Percentiles rank a stretch among this genome's conserved stretches.
phyloP scores from a whole-genome alignment of 805 yeast genomes.

The Metschnikowia cerradonensis region DNA sequence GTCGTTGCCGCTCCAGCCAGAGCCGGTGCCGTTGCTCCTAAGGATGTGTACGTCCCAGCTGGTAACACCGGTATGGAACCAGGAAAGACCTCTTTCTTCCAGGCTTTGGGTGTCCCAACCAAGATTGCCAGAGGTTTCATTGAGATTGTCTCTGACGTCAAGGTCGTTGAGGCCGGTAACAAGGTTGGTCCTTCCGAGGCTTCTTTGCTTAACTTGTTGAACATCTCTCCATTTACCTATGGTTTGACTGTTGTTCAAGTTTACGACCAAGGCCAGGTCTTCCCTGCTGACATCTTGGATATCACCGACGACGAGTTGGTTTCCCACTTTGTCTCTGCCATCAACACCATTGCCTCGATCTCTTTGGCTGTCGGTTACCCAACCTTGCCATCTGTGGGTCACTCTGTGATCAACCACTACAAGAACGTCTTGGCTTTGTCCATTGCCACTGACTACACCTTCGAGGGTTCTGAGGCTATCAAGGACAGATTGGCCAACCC shows the following conservation, averaged over 20 bases:
- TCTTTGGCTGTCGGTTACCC: slow-evolving; percentile 99
- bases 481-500: slow-evolving; percentile 99
- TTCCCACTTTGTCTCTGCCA: slow-evolving; percentile 86
- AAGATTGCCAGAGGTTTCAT: slow-evolving; percentile 99
- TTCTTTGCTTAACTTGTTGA: slow-evolving; percentile 95
- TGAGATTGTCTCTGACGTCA: slow-evolving; percentile 96
- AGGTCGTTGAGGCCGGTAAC: slow-evolving; percentile 81
- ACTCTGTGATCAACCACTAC: slow-evolving; percentile 98
- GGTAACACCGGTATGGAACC: slow-evolving; percentile 99
- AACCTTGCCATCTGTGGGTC: slow-evolving; percentile 98
- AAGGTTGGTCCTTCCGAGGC: slow-evolving; percentile 99
- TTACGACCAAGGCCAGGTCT: slow-evolving; percentile 97
- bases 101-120: slow-evolving; percentile 99
- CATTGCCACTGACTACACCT: slow-evolving; percentile 97
- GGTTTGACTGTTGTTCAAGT: slow-evolving; percentile 97
- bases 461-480: slow-evolving; percentile 98
- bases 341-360: slow-evolving; percentile 89
- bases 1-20: slow-evolving; percentile 99
- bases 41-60: slow-evolving; percentile 96
- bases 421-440: slow-evolving; percentile 97
- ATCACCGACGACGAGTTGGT: slow-evolving; percentile 97
- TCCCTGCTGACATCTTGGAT: slow-evolving; percentile 95
- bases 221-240: slow-evolving; percentile 99
- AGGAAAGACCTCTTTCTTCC: slow-evolving; percentile 99
- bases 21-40: slow-evolving; percentile 99